Conservation (phyloP, 164 flowering plant species). For the Berberis thunbergii region DNA sequence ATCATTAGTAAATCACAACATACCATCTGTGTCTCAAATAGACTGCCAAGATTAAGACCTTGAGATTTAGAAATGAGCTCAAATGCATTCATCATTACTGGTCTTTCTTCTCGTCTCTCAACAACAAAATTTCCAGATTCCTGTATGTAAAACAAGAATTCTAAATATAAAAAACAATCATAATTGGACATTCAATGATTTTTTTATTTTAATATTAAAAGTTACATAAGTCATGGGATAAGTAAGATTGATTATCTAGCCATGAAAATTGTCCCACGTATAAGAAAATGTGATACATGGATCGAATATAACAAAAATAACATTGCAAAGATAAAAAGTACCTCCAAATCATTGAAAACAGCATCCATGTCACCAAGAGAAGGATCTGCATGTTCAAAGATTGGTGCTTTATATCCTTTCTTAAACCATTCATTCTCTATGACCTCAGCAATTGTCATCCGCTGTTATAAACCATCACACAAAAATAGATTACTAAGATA, state of each 20-base stretch:
- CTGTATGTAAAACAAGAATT: slow-evolving; percentile 21
- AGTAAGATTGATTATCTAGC: too few relatives aligned
- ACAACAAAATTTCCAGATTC: slow-evolving; percentile 67
- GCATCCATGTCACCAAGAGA: slow-evolving; percentile 75
- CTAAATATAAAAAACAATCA: not conserved
- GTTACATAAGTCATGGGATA: not conserved
- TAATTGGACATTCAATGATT: not conserved
- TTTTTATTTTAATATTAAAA: not conserved
- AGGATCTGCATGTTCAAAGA: slow-evolving; percentile 56
- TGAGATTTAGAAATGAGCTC: slow-evolving; percentile 94
- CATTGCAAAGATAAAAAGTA: slow-evolving; percentile 17
- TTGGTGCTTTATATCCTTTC: slow-evolving; percentile 84
- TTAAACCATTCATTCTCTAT: slow-evolving; percentile 98
- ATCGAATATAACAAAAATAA: too few relatives aligned
- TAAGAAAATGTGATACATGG: too few relatives aligned
- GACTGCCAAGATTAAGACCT: slow-evolving; percentile 79
- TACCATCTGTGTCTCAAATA: slow-evolving; percentile 93
- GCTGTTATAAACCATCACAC: slow-evolving; percentile 33
- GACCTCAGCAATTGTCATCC: slow-evolving; percentile 71
- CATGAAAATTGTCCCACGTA: too few relatives aligned
- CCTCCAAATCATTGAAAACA: slow-evolving; percentile 57
- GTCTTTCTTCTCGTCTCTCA: slow-evolving; percentile 77
- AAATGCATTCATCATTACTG: slow-evolving; percentile 87
- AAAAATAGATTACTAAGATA: not conserved
- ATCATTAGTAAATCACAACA: not conserved